Conservation (phyloP, 768 basidiomycete species). For the Sarcodon aspratus region DNA sequence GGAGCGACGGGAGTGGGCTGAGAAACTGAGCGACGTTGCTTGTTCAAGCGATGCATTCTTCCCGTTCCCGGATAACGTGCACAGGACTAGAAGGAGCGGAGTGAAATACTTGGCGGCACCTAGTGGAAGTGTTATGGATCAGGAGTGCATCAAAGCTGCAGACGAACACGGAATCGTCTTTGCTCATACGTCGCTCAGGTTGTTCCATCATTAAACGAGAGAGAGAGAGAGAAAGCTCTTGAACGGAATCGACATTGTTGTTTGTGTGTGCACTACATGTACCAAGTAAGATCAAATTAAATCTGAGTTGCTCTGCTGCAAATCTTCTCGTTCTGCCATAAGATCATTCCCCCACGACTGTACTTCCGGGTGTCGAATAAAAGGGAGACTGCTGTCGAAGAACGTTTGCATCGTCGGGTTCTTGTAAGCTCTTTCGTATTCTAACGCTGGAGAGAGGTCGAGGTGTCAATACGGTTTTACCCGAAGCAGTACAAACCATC, state of each 20-base stretch:
- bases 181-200: slow-evolving; percentile 74
- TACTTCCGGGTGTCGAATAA: slow-evolving; percentile 62
- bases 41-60: slow-evolving; percentile 99
- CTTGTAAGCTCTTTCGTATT: slow-evolving; percentile 54
- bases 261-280: background rate
- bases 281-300: background rate
- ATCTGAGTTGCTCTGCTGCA: background rate
- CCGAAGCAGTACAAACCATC: background rate
- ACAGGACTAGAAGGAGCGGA: slow-evolving; percentile 85
- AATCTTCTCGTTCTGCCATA: slow-evolving; percentile 31
- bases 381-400: slow-evolving; percentile 71
- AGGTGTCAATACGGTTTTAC: background rate
- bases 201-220: slow-evolving; percentile 73
- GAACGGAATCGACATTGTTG: background rate
- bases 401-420: slow-evolving; percentile 52
- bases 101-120: slow-evolving; percentile 88
- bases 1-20: slow-evolving; percentile 70
- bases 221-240: background rate
- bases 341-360: slow-evolving; percentile 58
- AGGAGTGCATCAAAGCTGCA: slow-evolving; percentile 91
- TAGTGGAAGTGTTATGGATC: slow-evolving; percentile 94
- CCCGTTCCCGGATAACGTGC: slow-evolving; percentile 98
- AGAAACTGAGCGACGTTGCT: slow-evolving; percentile 70
- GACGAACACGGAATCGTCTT: slow-evolving; percentile 91
- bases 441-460: slow-evolving; percentile 34